These are phyloP conservation scores for Albugo candida DNA, from an alignment of 352 stramenopile genomes.

Conservation along the genomic window DNA sequence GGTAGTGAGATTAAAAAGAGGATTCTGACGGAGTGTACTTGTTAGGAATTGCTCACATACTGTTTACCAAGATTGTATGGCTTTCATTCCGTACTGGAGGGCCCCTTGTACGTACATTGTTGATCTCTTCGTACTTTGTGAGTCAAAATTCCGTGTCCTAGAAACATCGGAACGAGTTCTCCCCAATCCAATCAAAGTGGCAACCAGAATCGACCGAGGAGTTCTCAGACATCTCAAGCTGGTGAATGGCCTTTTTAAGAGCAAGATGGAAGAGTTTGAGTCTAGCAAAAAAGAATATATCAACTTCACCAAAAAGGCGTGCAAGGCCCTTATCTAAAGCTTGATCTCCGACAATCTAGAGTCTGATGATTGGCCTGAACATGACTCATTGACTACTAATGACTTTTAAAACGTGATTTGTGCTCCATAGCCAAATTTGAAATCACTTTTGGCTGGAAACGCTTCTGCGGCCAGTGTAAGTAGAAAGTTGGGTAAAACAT, in stretches of 20 bases:
- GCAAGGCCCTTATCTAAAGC: neutral
- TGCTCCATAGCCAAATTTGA: constrained; percentile 82
- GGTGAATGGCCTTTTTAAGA: neutral
- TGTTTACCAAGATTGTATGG: constrained; percentile 54
- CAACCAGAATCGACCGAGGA: constrained; percentile 12
- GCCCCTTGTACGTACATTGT: constrained; percentile 24
- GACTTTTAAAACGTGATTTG: constrained; percentile 74
- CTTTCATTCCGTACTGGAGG: constrained; percentile 60
- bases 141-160: constrained; percentile 4
- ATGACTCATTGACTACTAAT: constrained; percentile 6
- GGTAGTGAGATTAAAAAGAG: neutral
- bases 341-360: constrained; percentile 3
- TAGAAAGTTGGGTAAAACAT: constrained; percentile 73
- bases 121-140: neutral
- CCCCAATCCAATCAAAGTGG: constrained; percentile 10
- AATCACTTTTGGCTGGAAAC: constrained; percentile 73
- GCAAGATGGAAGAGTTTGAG: neutral
- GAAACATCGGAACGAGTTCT: constrained; percentile 24
- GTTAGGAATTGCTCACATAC: constrained; percentile 51
- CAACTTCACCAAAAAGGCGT: constrained; percentile 1
- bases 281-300: neutral
- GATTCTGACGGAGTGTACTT: neutral
- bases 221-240: constrained; percentile 13
- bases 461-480: constrained; percentile 69
- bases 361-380: neutral